A percentile compares a stretch with the other conserved stretches of the same genome.
Evolutionary conservation across 345 rosid species (phyloP).

Genomic region (Eucalyptus virginea): DNA sequence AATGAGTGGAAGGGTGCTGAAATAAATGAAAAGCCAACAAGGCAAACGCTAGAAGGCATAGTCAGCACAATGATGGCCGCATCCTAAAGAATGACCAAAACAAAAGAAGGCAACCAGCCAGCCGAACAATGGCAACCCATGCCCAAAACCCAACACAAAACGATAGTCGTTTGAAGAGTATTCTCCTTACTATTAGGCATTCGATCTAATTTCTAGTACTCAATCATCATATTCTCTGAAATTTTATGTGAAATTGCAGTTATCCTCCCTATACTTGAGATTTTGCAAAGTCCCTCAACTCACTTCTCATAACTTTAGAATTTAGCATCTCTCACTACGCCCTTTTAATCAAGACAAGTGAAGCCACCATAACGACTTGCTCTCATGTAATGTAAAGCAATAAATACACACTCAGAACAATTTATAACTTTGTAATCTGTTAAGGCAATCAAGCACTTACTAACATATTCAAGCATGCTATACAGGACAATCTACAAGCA

Average conservation of each 20-base stretch:
- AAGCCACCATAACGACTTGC: neutral
- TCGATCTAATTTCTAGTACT: neutral
- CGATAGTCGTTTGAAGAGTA: neutral
- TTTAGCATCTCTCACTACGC: neutral
- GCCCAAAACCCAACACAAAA: too few species aligned
- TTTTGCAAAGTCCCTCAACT: neutral
- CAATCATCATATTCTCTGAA: neutral
- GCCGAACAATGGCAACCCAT: too few species aligned
- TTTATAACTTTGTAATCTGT: too few species aligned
- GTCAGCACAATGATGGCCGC: too few species aligned
- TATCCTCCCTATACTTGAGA: neutral
- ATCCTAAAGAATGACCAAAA: too few species aligned
- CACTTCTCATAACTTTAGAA: neutral
- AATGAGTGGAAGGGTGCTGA: too few species aligned
- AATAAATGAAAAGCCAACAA: too few species aligned
- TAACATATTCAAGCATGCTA: too few species aligned
- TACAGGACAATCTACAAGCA: too few species aligned
- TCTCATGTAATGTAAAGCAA: neutral
- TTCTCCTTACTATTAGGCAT: neutral
- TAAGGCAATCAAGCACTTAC: neutral
- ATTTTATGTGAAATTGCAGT: neutral
- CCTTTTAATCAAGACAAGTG: neutral
- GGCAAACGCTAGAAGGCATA: too few species aligned
- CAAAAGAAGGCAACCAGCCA: too few species aligned
- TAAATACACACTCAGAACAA: too few species aligned